Conservation (phyloP, 768 basidiomycete species). For the Mycena belliarum region DNA sequence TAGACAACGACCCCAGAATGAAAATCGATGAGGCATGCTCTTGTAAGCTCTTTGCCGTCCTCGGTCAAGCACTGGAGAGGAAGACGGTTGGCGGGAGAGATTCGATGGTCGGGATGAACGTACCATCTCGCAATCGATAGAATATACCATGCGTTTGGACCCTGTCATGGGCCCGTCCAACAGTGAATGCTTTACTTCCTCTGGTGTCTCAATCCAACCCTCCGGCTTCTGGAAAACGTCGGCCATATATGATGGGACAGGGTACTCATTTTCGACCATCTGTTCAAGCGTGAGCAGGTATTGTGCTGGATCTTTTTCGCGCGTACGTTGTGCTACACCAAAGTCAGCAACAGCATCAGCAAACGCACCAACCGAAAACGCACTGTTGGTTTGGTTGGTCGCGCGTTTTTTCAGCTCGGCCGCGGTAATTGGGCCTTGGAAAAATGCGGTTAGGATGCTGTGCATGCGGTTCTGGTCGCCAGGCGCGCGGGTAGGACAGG, state of each 20-base stretch:
- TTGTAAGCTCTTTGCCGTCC: slow-evolving; percentile 86
- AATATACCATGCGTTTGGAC: slow-evolving; percentile 59
- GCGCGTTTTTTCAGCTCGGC: slow-evolving; percentile 77
- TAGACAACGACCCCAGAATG: slow-evolving; percentile 71
- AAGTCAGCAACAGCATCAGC: slow-evolving; percentile 2
- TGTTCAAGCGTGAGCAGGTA: slow-evolving; percentile 80
- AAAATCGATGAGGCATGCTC: slow-evolving; percentile 84
- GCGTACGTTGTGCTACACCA: slow-evolving; percentile 55
- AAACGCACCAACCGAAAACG: slow-evolving; percentile 21
- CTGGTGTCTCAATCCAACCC: slow-evolving; percentile 86
- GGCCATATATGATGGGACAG: slow-evolving; percentile 81
- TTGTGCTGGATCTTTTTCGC: slow-evolving; percentile 62
- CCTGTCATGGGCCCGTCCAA: slow-evolving; percentile 30
- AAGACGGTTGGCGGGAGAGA: neutral
- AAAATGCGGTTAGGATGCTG: slow-evolving; percentile 80
- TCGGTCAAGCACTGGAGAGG: slow-evolving; percentile 75
- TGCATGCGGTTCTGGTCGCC: slow-evolving; percentile 87
- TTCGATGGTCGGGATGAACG: slow-evolving; percentile 21
- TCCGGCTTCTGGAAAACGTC: slow-evolving; percentile 61
- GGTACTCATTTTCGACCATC: slow-evolving; percentile 95
- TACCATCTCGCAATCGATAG: slow-evolving; percentile 98
- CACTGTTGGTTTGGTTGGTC: slow-evolving; percentile 39
- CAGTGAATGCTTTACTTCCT: slow-evolving; percentile 34
- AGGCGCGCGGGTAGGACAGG: slow-evolving; percentile 89
- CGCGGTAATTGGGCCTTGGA: slow-evolving; percentile 75